Base-by-base conservation (phyloP, 495 filamentous ascomycete species). In the Xylaria grammica region DNA sequence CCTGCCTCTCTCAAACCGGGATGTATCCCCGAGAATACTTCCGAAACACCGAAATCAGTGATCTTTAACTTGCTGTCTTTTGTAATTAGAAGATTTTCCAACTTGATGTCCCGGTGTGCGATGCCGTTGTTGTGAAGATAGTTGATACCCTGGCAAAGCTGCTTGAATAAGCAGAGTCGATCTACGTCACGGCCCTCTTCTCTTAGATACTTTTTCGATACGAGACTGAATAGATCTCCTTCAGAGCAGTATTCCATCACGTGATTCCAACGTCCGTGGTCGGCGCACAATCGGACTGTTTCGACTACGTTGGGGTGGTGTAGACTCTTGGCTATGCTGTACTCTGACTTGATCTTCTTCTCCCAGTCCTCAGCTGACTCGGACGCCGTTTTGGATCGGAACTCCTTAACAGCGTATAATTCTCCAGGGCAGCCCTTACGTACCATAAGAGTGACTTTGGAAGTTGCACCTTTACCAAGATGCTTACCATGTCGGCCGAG, bases 231-330 rank as follows among this genome's bases (percentile, higher is more conserved):
- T 10, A 94, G 79, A 69, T 94, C 91, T 22, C 91, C 91, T 52
- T 88, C 82, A 7, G 81, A 77, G 77, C 91, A 94, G 66, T 88
- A 93, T 72, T 94, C 91, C 91, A 94, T 94, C 57, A 93, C 91
- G 71, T 93, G 89, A 71, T 89, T 90, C 88, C 89, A 93, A 34
- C 85, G 83, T 30, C 81, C 80, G 67, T 89, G 80, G 69, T 87
- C 75, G 30, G 81, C 86, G 75, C 91, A 92, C 17, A 94, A 76
- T 9, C 86, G 85, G 24, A 90, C 78, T 0, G 89, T 92, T 68
- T 87, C 84, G 66, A 93, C 87, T 62, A 93, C 89, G 71, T 93
- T 93, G 19, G 91, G 91, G 72, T 94, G 91, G 69, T 88, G 82
- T 62, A 91, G 73, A 65, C 87, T 89, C 76, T 90, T 90, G 48